Conservation (phyloP, 1,139 yeast genomes). For the Groenewaldozyma sp. region DNA sequence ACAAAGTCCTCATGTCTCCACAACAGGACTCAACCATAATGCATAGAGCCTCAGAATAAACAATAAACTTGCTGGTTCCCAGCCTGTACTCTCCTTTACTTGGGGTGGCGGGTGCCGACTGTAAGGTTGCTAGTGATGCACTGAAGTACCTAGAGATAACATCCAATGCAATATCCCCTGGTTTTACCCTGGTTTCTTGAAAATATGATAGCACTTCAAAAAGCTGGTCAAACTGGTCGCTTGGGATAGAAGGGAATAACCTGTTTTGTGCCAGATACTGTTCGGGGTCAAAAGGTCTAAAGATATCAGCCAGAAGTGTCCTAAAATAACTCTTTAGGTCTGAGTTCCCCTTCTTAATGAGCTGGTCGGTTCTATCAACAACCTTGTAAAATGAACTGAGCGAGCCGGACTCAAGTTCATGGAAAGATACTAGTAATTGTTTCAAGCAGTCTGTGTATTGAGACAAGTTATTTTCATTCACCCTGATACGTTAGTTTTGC, state of each 20-base stretch:
- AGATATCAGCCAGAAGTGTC: slow-evolving; percentile 15
- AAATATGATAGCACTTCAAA: slow-evolving; percentile 5
- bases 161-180: slow-evolving; percentile 7
- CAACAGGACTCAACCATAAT: not conserved
- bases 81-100: slow-evolving; percentile 1
- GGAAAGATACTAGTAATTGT: slow-evolving; percentile 18
- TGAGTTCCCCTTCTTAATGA: slow-evolving; percentile 19
- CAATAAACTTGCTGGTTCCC: slow-evolving; percentile 1
- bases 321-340: slow-evolving; percentile 20
- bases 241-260: slow-evolving; percentile 14
- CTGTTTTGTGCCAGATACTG: slow-evolving; percentile 12
- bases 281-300: slow-evolving; percentile 20
- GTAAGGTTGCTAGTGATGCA: slow-evolving; percentile 2
- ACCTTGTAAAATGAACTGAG: slow-evolving; percentile 25
- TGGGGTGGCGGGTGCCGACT: not conserved
- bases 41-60: not conserved
- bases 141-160: slow-evolving; percentile 5
- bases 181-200: slow-evolving; percentile 2
- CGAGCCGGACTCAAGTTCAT: slow-evolving; percentile 20
- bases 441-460: slow-evolving; percentile 18
- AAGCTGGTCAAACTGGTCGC: slow-evolving; percentile 1
- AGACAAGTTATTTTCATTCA: slow-evolving; percentile 7
- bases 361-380: slow-evolving; percentile 21
- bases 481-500: not conserved
- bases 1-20: slow-evolving; percentile 6